Evolutionary conservation across 768 basidiomycete species (phyloP).

Genomic region (Termitomyces sp.): DNA sequence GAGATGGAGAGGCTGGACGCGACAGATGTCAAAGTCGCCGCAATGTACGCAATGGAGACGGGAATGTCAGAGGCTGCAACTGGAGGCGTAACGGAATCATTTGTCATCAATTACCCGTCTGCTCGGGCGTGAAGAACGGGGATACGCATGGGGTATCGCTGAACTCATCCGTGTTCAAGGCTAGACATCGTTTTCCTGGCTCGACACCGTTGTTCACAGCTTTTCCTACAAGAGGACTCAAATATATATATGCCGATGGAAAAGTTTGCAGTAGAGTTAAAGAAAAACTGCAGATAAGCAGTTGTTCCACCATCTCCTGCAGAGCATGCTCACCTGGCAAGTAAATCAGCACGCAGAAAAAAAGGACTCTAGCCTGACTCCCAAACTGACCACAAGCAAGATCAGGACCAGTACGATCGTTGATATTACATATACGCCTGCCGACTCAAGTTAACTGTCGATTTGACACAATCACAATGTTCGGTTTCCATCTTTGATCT

Average conservation of each 20-base stretch:
- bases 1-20: neutral
- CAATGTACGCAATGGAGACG: neutral
- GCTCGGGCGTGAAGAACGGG: conserved; percentile 20
- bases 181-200: conserved; percentile 20
- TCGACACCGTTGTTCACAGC: conserved; percentile 14
- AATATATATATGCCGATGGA: no score
- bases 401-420: conserved; percentile 21
- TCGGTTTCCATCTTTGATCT: conserved; percentile 17
- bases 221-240: conserved; percentile 12
- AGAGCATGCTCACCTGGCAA: conserved; percentile 18
- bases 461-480: conserved; percentile 23
- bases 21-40: neutral
- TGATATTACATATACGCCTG: conserved; percentile 16
- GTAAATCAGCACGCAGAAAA: neutral
- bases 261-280: conserved; percentile 15
- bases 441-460: conserved; percentile 23
- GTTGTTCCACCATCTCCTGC: conserved; percentile 22
- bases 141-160: neutral
- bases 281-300: conserved; percentile 21
- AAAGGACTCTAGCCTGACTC: neutral
- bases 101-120: conserved; percentile 18
- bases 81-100: neutral
- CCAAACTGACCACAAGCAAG: conserved; percentile 19
- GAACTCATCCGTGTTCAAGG: conserved; percentile 6
- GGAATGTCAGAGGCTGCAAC: no score